Conservation (phyloP, 495 filamentous ascomycete genomes). For the Aspergillus asperescens region DNA sequence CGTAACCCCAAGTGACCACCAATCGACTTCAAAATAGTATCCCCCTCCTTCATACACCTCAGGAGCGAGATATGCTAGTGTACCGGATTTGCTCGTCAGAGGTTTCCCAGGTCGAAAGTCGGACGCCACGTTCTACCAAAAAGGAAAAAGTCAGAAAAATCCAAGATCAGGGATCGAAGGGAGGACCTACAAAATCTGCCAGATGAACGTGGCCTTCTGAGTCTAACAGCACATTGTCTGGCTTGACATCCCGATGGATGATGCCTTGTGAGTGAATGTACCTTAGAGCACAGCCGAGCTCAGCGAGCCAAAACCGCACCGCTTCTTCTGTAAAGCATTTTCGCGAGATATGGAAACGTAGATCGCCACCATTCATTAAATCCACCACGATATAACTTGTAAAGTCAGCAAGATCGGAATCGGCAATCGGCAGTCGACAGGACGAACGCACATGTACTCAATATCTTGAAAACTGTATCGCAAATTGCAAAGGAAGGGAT, state of each 20-base stretch:
- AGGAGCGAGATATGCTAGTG: slow-evolving; percentile 89
- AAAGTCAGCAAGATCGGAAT: slow-evolving; percentile 20
- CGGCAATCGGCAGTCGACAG: not conserved
- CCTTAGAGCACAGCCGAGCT: slow-evolving; percentile 84
- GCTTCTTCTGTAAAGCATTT: slow-evolving; percentile 98
- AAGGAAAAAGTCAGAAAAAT: slow-evolving; percentile 16
- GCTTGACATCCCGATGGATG: slow-evolving; percentile 94
- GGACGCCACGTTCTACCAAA: slow-evolving; percentile 85
- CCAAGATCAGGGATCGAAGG: not conserved
- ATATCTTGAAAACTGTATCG: slow-evolving; percentile 99
- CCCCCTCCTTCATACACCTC: slow-evolving; percentile 89
- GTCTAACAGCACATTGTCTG: slow-evolving; percentile 92
- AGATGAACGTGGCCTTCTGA: slow-evolving; percentile 94
- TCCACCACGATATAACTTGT: slow-evolving; percentile 93
- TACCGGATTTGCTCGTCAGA: slow-evolving; percentile 93
- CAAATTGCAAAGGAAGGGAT: slow-evolving; percentile 97
- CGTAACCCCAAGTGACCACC: slow-evolving; percentile 95
- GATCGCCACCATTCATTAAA: slow-evolving; percentile 95
- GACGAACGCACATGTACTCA: slow-evolving; percentile 80
- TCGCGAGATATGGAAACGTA: slow-evolving; percentile 95
- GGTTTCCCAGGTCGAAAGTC: slow-evolving; percentile 79
- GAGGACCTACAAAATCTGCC: slow-evolving; percentile 81
- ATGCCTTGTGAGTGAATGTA: slow-evolving; percentile 92
- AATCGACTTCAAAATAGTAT: slow-evolving; percentile 85
- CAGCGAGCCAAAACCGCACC: slow-evolving; percentile 92